Conservation (phyloP, 208 protist species). For the Leishmania major region DNA sequence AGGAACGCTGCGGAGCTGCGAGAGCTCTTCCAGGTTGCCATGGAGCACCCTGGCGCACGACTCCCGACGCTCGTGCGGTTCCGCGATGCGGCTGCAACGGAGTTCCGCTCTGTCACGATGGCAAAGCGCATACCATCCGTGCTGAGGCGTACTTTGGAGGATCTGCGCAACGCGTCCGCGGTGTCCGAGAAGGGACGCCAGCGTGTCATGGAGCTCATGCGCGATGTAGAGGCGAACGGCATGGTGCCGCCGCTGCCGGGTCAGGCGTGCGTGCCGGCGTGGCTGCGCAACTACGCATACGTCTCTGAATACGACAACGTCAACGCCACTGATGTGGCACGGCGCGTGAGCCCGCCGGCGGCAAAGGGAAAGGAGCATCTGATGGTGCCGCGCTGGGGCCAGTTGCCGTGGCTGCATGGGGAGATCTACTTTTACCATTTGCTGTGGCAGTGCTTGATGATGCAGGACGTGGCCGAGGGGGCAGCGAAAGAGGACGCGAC, state of each 20-base stretch:
- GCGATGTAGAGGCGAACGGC: conserved; percentile 40
- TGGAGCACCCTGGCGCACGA: conserved; percentile 46
- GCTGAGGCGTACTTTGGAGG: conserved; percentile 54
- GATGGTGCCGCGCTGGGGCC: conserved; percentile 73
- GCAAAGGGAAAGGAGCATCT: conserved; percentile 1
- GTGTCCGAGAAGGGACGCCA: conserved; percentile 25
- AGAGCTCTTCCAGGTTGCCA: conserved; percentile 50
- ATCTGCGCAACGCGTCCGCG: conserved; percentile 29
- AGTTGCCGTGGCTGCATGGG: conserved; percentile 89
- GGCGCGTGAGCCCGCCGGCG: conserved; percentile 19
- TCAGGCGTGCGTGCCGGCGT: conserved; percentile 54
- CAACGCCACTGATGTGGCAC: conserved; percentile 12
- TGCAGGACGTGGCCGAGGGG: conserved; percentile 30
- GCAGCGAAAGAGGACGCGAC: not conserved
- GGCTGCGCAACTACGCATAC: conserved; percentile 79
- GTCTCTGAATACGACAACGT: conserved; percentile 43
- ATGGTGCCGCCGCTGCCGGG: conserved; percentile 71
- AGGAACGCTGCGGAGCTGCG: conserved; percentile 63
- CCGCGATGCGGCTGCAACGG: conserved; percentile 51
- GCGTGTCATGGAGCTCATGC: conserved; percentile 41
- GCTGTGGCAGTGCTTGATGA: conserved; percentile 76
- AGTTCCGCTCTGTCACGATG: conserved; percentile 82
- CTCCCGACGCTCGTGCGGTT: conserved; percentile 84
- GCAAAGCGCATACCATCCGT: conserved; percentile 58
- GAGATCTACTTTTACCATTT: conserved; percentile 92